A percentile compares a stretch with the other conserved stretches of the same genome.
phyloP scores from a whole-genome alignment of 345 rosid genomes.

The Raphanus raphanistrum region DNA sequence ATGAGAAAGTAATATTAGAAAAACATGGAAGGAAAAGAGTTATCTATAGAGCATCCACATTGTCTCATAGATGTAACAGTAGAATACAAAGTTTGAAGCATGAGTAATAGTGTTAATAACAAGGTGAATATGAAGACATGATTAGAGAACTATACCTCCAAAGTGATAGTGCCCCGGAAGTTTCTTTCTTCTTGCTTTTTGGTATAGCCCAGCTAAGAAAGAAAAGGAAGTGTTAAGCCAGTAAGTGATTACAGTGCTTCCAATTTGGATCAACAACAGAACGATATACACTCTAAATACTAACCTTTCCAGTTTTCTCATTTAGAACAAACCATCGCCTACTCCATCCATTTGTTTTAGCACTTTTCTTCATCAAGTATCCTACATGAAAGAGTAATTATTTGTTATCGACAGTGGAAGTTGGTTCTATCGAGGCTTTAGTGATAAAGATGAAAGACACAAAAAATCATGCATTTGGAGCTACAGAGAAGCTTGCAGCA shows the following conservation, averaged over 20 bases:
- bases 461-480: neutral
- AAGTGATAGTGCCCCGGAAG: conserved; percentile 86
- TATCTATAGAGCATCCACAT: conserved; percentile 1
- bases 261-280: conserved; percentile 7
- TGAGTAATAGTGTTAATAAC: conserved; percentile 5
- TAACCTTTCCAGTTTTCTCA: conserved; percentile 96
- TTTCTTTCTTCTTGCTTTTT: conserved; percentile 93
- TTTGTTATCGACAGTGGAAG: conserved; percentile 11
- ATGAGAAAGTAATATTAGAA: neutral
- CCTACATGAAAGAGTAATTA: conserved; percentile 52
- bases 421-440: conserved; percentile 10
- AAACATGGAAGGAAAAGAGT: neutral
- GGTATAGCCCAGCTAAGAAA: conserved; percentile 87
- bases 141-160: conserved; percentile 66
- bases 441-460: neutral
- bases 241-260: conserved; percentile 8
- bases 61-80: neutral
- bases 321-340: conserved; percentile 94
- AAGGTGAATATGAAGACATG: conserved; percentile 12
- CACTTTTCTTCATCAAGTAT: conserved; percentile 89
- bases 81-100: neutral
- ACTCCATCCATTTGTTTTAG: conserved; percentile 89
- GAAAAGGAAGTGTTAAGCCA: conserved; percentile 20
- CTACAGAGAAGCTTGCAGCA: neutral
- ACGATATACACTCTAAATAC: conserved; percentile 17